These are phyloP conservation scores for Podospora australis DNA, from an alignment of 495 filamentous ascomycete species.

Conservation along the genomic window DNA sequence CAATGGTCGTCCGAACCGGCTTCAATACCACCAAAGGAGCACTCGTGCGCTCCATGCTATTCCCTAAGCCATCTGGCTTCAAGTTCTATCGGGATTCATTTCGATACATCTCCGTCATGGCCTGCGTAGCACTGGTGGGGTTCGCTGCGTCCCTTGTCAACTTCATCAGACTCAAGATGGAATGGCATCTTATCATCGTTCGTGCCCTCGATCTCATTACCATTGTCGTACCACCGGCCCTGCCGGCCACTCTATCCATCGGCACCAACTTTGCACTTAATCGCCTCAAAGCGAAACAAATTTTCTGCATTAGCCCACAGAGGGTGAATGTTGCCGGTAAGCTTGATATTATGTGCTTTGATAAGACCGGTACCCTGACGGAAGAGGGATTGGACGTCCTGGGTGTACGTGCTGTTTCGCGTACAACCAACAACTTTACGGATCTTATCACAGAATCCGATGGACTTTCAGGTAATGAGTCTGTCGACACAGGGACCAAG, in stretches of 20 bases:
- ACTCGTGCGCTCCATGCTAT: conserved; percentile 95
- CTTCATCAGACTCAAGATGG: conserved; percentile 73
- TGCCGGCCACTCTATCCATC: conserved; percentile 95
- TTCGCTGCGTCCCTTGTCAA: conserved; percentile 90
- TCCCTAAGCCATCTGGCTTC: conserved; percentile 95
- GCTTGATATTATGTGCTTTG: conserved; percentile 93
- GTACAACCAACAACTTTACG: conserved; percentile 48
- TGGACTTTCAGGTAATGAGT: too few relatives aligned
- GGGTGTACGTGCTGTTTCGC: conserved; percentile 69
- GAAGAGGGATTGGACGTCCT: conserved; percentile 96
- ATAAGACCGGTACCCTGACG: conserved; percentile 96
- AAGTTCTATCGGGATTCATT: conserved; percentile 98
- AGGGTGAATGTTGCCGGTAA: conserved; percentile 94
- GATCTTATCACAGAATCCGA: conserved; percentile 42
- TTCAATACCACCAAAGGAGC: conserved; percentile 98
- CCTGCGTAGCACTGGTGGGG: conserved; percentile 73
- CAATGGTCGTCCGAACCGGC: conserved; percentile 85
- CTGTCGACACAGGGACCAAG: conserved; percentile 49
- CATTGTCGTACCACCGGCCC: conserved; percentile 92
- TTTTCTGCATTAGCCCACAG: conserved; percentile 97
- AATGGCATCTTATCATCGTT: conserved; percentile 85
- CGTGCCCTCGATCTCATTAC: conserved; percentile 94
- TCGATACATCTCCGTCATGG: conserved; percentile 97
- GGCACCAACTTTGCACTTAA: conserved; percentile 92
- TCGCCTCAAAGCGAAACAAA: conserved; percentile 75